phyloP scores from a whole-genome alignment of 169 alveolate species.

The Eimeria falciformis region DNA sequence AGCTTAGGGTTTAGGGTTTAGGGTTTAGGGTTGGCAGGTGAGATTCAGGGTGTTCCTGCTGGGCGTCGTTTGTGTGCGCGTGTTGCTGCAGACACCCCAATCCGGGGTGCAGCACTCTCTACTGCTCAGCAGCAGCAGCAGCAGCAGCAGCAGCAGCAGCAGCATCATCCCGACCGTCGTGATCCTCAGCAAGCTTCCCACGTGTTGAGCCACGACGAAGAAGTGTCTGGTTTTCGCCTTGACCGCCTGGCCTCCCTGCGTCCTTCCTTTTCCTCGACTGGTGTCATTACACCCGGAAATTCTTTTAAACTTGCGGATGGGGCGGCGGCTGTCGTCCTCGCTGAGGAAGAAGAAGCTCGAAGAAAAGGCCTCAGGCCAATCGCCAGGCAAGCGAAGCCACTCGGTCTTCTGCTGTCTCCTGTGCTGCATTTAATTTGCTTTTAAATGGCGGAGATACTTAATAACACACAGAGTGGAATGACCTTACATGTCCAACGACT shows the following conservation, averaged over 20 bases:
- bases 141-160: constrained; percentile 40
- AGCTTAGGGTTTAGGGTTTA: neutral
- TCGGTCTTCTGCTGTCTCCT: neutral
- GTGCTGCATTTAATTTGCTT: neutral
- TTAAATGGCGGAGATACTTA: no score
- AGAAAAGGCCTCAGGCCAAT: constrained; percentile 88
- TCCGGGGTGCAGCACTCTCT: neutral
- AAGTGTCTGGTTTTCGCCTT: constrained; percentile 41
- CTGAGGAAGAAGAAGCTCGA: constrained; percentile 87
- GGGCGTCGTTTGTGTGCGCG: neutral
- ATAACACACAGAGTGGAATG: no score
- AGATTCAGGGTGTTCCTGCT: neutral
- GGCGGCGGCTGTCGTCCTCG: constrained; percentile 92
- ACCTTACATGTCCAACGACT: no score
- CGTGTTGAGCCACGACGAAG: constrained; percentile 75
- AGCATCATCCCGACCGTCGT: neutral
- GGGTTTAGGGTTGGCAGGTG: neutral
- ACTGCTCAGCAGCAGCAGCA: constrained; percentile 7
- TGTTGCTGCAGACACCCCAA: neutral
- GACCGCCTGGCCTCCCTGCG: constrained; percentile 83
- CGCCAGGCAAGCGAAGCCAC: constrained; percentile 81
- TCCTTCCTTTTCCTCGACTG: constrained; percentile 91
- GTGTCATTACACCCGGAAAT: constrained; percentile 94
- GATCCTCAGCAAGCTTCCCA: no score
- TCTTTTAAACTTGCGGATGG: constrained; percentile 95